phyloP scores from a whole-genome alignment of 306 rosid genomes.

The Trifolium subterraneum region DNA sequence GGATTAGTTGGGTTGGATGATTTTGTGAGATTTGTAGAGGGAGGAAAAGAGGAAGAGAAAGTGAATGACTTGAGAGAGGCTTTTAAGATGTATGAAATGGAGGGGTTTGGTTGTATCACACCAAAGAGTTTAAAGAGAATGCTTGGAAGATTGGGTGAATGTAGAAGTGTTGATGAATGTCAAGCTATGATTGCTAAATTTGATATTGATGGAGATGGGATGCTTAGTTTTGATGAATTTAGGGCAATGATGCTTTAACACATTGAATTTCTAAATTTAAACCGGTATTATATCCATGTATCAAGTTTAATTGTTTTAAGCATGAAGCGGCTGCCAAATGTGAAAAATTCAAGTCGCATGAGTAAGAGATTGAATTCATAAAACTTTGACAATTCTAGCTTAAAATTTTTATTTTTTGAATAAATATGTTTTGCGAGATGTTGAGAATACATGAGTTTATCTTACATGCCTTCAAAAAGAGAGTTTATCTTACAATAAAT shows the following conservation, averaged over 20 bases:
- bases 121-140: constrained; percentile 68
- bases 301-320: too few species aligned
- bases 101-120: constrained; percentile 63
- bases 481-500: too few species aligned
- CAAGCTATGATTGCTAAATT: constrained; percentile 59
- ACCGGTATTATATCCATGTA: too few species aligned
- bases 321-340: too few species aligned
- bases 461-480: too few species aligned
- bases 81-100: constrained; percentile 79
- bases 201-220: constrained; percentile 79
- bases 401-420: too few species aligned
- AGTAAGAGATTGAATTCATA: too few species aligned
- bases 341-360: too few species aligned
- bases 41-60: constrained; percentile 67
- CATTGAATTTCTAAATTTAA: too few species aligned
- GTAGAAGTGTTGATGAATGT: constrained; percentile 59
- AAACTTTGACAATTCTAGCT: too few species aligned
- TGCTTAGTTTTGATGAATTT: constrained; percentile 79
- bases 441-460: too few species aligned
- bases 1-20: constrained; percentile 64
- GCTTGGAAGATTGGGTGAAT: constrained; percentile 65
- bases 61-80: constrained; percentile 62
- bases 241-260: constrained; percentile 67
- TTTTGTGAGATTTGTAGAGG: constrained; percentile 70
- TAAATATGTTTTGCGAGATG: too few species aligned